Evolutionary conservation across 441 rosid genomes (phyloP).

Genomic region (Dalechampia spathulata): DNA sequence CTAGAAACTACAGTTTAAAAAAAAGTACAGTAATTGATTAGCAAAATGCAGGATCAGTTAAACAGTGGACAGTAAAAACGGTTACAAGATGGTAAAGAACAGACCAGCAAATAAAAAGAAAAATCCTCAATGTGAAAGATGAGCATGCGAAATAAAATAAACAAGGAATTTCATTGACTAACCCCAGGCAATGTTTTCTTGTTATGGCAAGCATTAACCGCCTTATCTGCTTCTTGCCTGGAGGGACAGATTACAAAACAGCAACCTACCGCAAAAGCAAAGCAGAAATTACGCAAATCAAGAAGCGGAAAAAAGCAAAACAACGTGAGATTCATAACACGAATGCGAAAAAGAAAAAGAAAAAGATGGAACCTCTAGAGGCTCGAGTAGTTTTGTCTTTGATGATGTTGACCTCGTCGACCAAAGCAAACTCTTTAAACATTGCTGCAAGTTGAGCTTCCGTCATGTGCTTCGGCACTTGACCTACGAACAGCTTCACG

Average conservation of each 20-base stretch:
- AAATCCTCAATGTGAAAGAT: slow-evolving; percentile 21
- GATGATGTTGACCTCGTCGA: slow-evolving; percentile 97
- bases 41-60: no score
- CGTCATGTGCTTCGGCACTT: slow-evolving; percentile 93
- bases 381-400: slow-evolving; percentile 85
- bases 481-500: slow-evolving; percentile 98
- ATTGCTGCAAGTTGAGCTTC: slow-evolving; percentile 79
- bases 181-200: slow-evolving; percentile 97
- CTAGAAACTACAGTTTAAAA: not conserved
- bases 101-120: not conserved
- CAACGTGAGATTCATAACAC: slow-evolving; percentile 7
- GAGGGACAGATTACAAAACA: slow-evolving; percentile 95
- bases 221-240: slow-evolving; percentile 95
- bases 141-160: slow-evolving; percentile 16
- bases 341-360: slow-evolving; percentile 10
- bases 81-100: no score
- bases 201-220: slow-evolving; percentile 85
- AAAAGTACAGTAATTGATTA: slow-evolving; percentile 4
- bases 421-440: slow-evolving; percentile 83
- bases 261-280: slow-evolving; percentile 67
- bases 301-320: slow-evolving; percentile 48
- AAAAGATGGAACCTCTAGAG: slow-evolving; percentile 96
- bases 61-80: not conserved
- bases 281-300: no score
- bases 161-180: no score